Conservation (phyloP, 2,329 filamentous ascomycete genomes). For the Capronia americana region DNA sequence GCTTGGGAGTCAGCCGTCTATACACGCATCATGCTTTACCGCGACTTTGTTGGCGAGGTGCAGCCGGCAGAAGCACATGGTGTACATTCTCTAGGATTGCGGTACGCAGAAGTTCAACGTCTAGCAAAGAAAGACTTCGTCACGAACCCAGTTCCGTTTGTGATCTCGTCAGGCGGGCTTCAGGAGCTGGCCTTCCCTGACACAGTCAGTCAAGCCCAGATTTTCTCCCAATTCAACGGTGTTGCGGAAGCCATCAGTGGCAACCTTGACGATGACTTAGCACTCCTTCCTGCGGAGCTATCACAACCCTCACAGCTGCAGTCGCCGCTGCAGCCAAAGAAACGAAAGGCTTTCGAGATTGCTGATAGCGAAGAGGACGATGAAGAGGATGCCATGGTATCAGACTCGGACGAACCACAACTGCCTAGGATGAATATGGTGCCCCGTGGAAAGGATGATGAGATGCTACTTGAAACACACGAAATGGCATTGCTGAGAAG, state of each 20-base stretch:
- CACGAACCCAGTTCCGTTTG: constrained; percentile 48
- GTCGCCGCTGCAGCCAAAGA: constrained; percentile 34
- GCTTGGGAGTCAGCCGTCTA: constrained; percentile 82
- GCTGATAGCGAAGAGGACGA: constrained; percentile 54
- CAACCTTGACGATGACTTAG: constrained; percentile 23
- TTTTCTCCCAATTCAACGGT: constrained; percentile 13
- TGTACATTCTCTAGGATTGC: constrained; percentile 50
- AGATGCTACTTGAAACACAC: constrained; percentile 35
- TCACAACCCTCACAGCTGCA: constrained; percentile 35
- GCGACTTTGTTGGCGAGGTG: constrained; percentile 69
- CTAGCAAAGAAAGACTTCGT: constrained; percentile 59
- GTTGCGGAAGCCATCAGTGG: constrained; percentile 21
- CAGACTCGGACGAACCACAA: constrained; percentile 25
- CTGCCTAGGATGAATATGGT: constrained; percentile 18
- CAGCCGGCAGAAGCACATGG: constrained; percentile 43
- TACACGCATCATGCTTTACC: constrained; percentile 76
- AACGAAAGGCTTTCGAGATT: constrained; percentile 53
- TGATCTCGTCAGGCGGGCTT: constrained; percentile 45
- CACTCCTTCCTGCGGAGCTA: constrained; percentile 24
- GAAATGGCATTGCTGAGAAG: constrained; percentile 26
- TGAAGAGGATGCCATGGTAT: constrained; percentile 40
- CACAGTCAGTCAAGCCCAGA: constrained; percentile 18
- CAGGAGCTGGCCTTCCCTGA: constrained; percentile 12
- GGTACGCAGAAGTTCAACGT: constrained; percentile 71
- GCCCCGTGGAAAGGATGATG: constrained; percentile 19